Evolutionary conservation across 495 filamentous ascomycete genomes (phyloP).

Genomic region (Jackrogersella multiformis): DNA sequence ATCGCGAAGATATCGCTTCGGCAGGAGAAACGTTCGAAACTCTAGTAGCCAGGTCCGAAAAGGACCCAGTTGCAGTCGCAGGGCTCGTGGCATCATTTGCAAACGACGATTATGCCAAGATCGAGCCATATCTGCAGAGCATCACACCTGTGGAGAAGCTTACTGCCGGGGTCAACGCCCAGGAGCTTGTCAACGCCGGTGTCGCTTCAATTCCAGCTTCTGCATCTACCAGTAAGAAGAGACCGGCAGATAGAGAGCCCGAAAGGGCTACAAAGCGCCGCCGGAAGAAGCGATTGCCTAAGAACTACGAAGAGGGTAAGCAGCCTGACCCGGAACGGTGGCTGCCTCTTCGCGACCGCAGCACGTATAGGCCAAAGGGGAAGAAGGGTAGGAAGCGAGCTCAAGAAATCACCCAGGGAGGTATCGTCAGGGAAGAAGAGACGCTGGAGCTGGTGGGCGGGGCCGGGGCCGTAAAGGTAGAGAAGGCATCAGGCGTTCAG

Average conservation of each 20-base stretch:
- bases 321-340: constrained; percentile 88
- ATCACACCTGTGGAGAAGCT: constrained; percentile 74
- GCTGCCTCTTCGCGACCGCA: constrained; percentile 89
- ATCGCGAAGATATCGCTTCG: constrained; percentile 67
- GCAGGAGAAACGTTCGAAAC: constrained; percentile 79
- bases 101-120: constrained; percentile 67
- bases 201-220: constrained; percentile 67
- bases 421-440: constrained; percentile 73
- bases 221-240: constrained; percentile 61
- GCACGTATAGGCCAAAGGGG: constrained; percentile 87
- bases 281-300: constrained; percentile 77
- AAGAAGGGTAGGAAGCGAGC: constrained; percentile 87
- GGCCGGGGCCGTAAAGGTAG: constrained; percentile 65
- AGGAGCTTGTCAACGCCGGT: constrained; percentile 78
- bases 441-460: constrained; percentile 70
- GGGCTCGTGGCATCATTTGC: constrained; percentile 87
- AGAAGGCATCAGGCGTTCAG: constrained; percentile 60
- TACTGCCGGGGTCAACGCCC: constrained; percentile 71
- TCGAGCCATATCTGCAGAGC: constrained; percentile 65
- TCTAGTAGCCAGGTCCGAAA: constrained; percentile 68
- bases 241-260: constrained; percentile 65
- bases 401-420: constrained; percentile 84
- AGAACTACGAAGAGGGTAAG: constrained; percentile 78
- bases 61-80: constrained; percentile 72
- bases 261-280: constrained; percentile 69